Evolutionary conservation across 306 rosid genomes (phyloP), one percentile per base, ranked within the genome.

Genomic region (Rubus idaeus): DNA sequence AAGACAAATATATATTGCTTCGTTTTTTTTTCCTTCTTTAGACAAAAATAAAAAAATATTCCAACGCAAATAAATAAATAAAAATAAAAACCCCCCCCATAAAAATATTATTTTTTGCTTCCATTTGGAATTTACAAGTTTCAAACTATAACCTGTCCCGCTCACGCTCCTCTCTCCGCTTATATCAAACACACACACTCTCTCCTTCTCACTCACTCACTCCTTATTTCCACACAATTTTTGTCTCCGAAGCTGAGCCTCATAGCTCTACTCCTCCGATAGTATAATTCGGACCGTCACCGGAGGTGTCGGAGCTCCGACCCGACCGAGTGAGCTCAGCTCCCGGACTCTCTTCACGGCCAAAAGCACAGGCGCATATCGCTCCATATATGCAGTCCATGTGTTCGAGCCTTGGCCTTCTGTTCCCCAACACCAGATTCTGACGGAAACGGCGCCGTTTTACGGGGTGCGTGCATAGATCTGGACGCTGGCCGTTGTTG

Each of bases 131-230:
- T 84, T 82, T 82, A 74, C 81, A 86, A 82, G 87, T 91, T 62
- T 92, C 91, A 87, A 92, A 92, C 87, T 75, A 84, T 81, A 68
- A 35, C 74, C 66, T 75, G 80, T 88, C 96, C 96, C 97, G 93
- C 97, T 81, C 81, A 78, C 90, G 78, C 84, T 76, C 82, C 64
- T 37, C 65, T 37, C 50, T 65, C 86, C 77, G 6, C 76, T 60
- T 86, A 76, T 82, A 82, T 71, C 83, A 50, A 73, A n/a, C 83
- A 50, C 70, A 3, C 79, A n/a, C 72, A 6, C 80, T 51, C 77
- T 76, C 73, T 45, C 79, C 39, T 13, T 52, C 67, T 55, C 56
- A 46, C 82, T 50, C 60, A 3, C 68, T 71, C 57, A 16, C 78
- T 79, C 74, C 56, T 57, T 16, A 53, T 61, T 46, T 68, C 66